Conservation (phyloP, 2,329 filamentous ascomycete species). For the Colletotrichum plurivorum region DNA sequence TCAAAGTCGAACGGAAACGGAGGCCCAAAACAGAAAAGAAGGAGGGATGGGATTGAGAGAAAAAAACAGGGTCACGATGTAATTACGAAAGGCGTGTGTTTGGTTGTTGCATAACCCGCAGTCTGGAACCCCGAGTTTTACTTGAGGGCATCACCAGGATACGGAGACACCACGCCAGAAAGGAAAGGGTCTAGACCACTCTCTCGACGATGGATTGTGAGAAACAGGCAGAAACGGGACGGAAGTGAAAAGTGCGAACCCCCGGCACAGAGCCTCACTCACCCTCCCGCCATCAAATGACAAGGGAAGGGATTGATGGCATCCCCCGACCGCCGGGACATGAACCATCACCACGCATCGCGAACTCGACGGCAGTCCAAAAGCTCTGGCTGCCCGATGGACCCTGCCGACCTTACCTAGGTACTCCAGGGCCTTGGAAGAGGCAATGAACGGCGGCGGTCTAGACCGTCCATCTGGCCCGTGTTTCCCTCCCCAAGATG, state of each 20-base stretch:
- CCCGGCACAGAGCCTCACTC: background rate
- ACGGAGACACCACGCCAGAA: slow-evolving; percentile 15
- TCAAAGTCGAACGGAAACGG: slow-evolving; percentile 5
- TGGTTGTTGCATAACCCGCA: slow-evolving; percentile 21
- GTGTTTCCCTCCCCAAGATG: background rate
- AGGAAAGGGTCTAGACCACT: slow-evolving; percentile 11
- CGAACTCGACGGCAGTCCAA: background rate
- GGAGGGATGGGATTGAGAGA: background rate
- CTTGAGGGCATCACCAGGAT: background rate
- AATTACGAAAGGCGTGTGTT: slow-evolving; percentile 12
- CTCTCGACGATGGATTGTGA: no score
- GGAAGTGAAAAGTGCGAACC: background rate
- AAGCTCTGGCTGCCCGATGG: background rate
- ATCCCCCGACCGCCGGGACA: no score
- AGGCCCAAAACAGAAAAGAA: background rate
- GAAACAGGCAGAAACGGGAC: no score
- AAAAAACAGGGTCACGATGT: slow-evolving; percentile 9
- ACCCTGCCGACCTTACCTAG: no score
- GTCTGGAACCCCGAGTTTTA: background rate
- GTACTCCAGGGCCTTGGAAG: no score
- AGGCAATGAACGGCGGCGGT: slow-evolving; percentile 15
- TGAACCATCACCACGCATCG: no score
- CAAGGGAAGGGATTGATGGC: no score
- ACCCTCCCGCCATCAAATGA: no score
- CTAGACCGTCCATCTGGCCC: slow-evolving; percentile 20